Evolutionary conservation across 129 eudicot genomes (phyloP).

Genomic region (Pulicaria dysenterica): DNA sequence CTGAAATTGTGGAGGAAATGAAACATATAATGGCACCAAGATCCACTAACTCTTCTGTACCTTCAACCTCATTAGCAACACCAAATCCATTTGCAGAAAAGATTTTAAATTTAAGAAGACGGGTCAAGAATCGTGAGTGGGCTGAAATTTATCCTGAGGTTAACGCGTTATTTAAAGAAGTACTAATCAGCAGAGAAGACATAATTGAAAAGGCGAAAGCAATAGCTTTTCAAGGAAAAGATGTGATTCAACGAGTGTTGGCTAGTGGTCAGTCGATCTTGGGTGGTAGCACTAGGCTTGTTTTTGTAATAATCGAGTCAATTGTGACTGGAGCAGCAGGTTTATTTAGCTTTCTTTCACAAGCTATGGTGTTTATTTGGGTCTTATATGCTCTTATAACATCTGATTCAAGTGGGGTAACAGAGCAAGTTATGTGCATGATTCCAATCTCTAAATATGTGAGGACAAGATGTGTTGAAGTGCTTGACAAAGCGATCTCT

Average conservation of each 20-base stretch:
- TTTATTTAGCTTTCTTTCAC: slow-evolving; percentile 74
- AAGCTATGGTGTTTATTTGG: slow-evolving; percentile 86
- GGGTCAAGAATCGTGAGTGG: slow-evolving; percentile 76
- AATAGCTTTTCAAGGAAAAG: slow-evolving; percentile 76
- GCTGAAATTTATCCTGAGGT: slow-evolving; percentile 64
- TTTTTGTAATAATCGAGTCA: slow-evolving; percentile 58
- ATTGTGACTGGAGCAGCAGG: slow-evolving; percentile 92
- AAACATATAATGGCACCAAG: slow-evolving; percentile 68
- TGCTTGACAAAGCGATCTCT: slow-evolving; percentile 82
- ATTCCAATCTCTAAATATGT: slow-evolving; percentile 67
- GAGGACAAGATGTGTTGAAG: slow-evolving; percentile 78
- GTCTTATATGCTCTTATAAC: slow-evolving; percentile 90
- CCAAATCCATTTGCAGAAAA: slow-evolving; percentile 77
- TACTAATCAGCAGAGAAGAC: slow-evolving; percentile 60
- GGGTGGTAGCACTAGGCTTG: slow-evolving; percentile 71
- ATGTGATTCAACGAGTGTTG: slow-evolving; percentile 72
- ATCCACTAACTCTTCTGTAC: slow-evolving; percentile 45
- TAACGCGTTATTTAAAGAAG: slow-evolving; percentile 64
- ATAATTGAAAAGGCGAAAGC: slow-evolving; percentile 80
- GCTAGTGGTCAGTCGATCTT: slow-evolving; percentile 66
- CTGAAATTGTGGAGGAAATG: slow-evolving; percentile 78
- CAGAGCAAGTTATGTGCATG: slow-evolving; percentile 87
- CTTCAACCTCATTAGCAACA: slow-evolving; percentile 45
- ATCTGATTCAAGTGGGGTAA: slow-evolving; percentile 90
- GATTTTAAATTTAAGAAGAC: slow-evolving; percentile 62